phyloP scores from a whole-genome alignment of 345 rosid genomes.

The Cardamine occulta region DNA sequence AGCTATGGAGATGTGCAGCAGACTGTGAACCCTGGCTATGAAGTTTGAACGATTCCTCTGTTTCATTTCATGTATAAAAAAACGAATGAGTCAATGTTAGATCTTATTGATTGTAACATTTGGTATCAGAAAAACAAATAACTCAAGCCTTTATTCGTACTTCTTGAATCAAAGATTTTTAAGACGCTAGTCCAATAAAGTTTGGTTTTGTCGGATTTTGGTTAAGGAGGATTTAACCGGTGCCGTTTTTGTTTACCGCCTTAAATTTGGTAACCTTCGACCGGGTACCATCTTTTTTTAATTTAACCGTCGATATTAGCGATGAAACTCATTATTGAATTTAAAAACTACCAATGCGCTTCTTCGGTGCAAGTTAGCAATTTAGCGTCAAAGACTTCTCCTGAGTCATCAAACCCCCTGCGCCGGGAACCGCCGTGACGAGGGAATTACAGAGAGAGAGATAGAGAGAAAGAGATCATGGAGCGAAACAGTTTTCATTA shows the following conservation, averaged over 20 bases:
- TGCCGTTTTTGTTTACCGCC: not conserved
- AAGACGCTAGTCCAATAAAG: not conserved
- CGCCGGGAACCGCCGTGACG: slow-evolving; percentile 35
- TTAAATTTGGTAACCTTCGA: not conserved
- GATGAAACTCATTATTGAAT: no score
- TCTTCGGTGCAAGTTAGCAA: slow-evolving; percentile 27
- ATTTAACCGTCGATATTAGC: not conserved
- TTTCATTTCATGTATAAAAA: slow-evolving; percentile 1
- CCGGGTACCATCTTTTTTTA: not conserved
- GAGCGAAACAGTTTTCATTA: slow-evolving; percentile 28
- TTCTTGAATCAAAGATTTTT: not conserved
- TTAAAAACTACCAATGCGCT: not conserved
- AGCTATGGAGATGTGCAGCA: slow-evolving; percentile 89
- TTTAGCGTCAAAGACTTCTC: slow-evolving; percentile 22
- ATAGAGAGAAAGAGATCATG: slow-evolving; percentile 32
- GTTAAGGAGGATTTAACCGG: not conserved
- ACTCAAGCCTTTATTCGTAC: not conserved
- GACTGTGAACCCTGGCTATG: slow-evolving; percentile 92
- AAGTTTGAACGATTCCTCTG: slow-evolving; percentile 57
- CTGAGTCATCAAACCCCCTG: not conserved
- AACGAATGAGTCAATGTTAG: slow-evolving; percentile 1
- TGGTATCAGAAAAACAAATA: no score
- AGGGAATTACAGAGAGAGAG: not conserved
- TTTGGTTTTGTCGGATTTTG: not conserved
- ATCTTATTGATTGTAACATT: slow-evolving; percentile 8